These are phyloP conservation scores for Alternaria ventricosa DNA, from an alignment of 2,329 filamentous ascomycete genomes.

Conservation along the genomic window DNA sequence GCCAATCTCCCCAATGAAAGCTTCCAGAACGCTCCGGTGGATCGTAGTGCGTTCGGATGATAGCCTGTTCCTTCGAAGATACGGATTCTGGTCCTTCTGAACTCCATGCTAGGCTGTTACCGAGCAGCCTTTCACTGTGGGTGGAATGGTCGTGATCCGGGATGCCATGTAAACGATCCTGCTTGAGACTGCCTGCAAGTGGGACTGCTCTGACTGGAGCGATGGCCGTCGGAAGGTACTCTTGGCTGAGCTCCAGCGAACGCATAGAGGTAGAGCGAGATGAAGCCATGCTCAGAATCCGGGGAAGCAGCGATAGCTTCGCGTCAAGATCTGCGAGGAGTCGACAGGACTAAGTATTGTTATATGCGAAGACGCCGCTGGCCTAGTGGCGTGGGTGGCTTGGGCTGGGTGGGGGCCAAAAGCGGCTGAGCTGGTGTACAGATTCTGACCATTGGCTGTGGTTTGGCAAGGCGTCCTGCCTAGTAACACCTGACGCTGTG, in stretches of 20 bases:
- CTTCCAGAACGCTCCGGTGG: background rate
- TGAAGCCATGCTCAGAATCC: background rate
- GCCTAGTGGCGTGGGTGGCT: background rate
- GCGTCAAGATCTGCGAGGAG: background rate
- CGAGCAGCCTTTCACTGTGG: background rate
- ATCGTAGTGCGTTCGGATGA: background rate
- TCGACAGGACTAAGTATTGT: background rate
- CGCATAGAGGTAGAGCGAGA: background rate
- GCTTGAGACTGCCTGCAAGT: background rate
- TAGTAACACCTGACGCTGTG: background rate
- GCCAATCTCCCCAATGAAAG: conserved; percentile 6
- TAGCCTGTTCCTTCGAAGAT: background rate
- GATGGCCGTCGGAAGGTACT: background rate
- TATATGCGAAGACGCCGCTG: background rate
- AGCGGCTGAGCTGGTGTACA: background rate
- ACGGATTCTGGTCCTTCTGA: background rate
- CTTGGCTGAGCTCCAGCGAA: background rate
- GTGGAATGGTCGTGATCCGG: background rate
- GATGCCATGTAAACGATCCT: background rate
- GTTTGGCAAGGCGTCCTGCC: background rate
- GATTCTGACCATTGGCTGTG: background rate
- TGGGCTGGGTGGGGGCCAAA: background rate
- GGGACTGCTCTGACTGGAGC: background rate
- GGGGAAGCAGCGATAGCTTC: background rate
- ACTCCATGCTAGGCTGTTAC: background rate